These are phyloP conservation scores for Teratosphaeria zuluensis DNA, from an alignment of 2,329 filamentous ascomycete species.

Conservation along the genomic window DNA sequence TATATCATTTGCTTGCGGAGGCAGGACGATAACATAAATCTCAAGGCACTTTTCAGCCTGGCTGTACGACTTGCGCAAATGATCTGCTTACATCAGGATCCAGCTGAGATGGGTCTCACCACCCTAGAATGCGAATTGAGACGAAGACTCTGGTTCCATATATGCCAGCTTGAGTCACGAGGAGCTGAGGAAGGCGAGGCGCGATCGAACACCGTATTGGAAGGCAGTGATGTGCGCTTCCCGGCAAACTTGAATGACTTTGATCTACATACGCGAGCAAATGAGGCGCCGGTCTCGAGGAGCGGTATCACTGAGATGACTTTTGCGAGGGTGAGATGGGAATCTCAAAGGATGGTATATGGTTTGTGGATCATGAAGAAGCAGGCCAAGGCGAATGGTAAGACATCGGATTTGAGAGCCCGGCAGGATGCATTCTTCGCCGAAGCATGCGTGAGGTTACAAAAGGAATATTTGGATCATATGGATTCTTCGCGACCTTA, in stretches of 20 bases:
- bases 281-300: conserved; percentile 10
- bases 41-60: conserved; percentile 7
- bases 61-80: conserved; percentile 11
- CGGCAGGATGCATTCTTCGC: conserved; percentile 10
- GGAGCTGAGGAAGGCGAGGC: conserved; percentile 16
- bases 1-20: conserved; percentile 8
- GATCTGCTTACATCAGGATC: conserved; percentile 9
- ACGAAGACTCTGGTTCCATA: conserved; percentile 17
- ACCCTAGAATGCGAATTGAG: conserved; percentile 12
- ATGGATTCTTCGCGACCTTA: conserved; percentile 16
- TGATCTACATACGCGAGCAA: conserved; percentile 14
- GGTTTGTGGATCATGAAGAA: conserved; percentile 5
- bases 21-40: conserved; percentile 2
- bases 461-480: conserved; percentile 12
- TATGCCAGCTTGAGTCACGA: conserved; percentile 16
- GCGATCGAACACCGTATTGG: conserved; percentile 13
- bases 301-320: conserved; percentile 16
- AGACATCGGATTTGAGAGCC: background rate
- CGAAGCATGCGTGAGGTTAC: conserved; percentile 5
- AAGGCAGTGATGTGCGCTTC: conserved; percentile 10
- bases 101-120: background rate
- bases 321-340: conserved; percentile 14
- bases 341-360: conserved; percentile 12
- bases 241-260: conserved; percentile 19
- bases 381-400: background rate